A percentile compares a stretch with the other conserved stretches of the same genome.
phyloP scores from a whole-genome alignment of 495 filamentous ascomycete genomes.

The Neurospora tetraspora region DNA sequence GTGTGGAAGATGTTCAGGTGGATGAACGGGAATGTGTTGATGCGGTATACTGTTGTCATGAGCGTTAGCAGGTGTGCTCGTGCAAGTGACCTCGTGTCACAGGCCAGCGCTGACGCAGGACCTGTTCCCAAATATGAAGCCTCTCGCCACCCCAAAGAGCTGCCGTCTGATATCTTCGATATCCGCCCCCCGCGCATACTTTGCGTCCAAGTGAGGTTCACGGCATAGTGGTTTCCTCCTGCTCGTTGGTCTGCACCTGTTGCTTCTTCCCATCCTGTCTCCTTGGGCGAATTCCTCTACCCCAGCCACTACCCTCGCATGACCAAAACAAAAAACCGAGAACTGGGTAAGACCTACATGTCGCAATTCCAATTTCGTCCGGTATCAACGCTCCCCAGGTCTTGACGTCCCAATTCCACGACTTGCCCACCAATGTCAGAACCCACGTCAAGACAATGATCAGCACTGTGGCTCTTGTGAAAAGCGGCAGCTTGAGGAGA shows the following conservation, averaged over 20 bases:
- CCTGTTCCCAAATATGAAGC: not conserved
- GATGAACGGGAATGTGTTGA: constrained; percentile 87
- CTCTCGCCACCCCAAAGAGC: not conserved
- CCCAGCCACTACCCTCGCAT: not conserved
- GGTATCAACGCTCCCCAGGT: constrained; percentile 74
- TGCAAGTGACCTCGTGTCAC: not conserved
- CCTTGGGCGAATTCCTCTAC: not conserved
- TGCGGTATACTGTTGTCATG: constrained; percentile 62
- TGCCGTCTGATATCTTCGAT: not conserved
- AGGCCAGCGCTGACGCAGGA: not conserved
- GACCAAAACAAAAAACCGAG: not conserved
- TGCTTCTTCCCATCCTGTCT: not conserved
- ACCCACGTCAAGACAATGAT: constrained; percentile 60
- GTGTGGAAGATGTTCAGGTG: constrained; percentile 72
- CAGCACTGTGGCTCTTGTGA: constrained; percentile 67
- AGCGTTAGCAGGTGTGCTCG: not conserved
- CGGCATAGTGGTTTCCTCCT: not conserved
- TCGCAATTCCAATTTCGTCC: constrained; percentile 55
- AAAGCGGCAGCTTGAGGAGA: constrained; percentile 73
- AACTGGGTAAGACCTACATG: constrained; percentile 50
- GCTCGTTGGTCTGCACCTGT: not conserved
- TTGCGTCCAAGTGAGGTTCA: not conserved
- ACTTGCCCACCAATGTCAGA: constrained; percentile 48
- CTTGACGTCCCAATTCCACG: constrained; percentile 46
- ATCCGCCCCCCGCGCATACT: not conserved